phyloP scores from a whole-genome alignment of 805 yeast species.

The Myxozyma neglecta region DNA sequence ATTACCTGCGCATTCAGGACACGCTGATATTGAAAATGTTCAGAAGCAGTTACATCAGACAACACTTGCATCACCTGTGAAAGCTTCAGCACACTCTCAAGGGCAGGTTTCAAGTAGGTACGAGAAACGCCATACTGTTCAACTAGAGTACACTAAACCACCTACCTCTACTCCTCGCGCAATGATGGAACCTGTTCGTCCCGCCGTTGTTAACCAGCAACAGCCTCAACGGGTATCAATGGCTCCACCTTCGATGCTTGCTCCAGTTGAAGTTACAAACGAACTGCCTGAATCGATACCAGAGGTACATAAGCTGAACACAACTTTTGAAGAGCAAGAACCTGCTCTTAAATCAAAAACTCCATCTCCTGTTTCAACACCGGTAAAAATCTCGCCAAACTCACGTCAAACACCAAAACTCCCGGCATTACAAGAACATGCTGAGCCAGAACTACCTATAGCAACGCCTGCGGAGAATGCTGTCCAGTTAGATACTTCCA shows the following conservation, averaged over 20 bases:
- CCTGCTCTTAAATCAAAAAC: too few species aligned
- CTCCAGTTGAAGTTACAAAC: background rate
- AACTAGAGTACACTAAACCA: conserved; percentile 27
- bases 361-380: too few species aligned
- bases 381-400: too few species aligned
- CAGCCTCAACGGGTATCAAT: background rate
- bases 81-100: background rate
- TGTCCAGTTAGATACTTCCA: background rate
- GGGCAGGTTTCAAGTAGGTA: background rate
- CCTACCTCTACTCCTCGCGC: conserved; percentile 26
- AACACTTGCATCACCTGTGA: conserved; percentile 4
- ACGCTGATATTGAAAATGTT: conserved; percentile 24
- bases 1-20: background rate
- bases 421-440: too few species aligned
- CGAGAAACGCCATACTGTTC: conserved; percentile 29
- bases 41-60: conserved; percentile 23
- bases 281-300: background rate
- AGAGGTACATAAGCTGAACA: background rate
- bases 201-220: conserved; percentile 9
- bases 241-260: background rate
- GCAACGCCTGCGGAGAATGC: background rate
- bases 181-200: conserved; percentile 14
- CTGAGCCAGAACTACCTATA: too few species aligned
- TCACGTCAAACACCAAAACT: too few species aligned
- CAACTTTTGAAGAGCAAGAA: too few species aligned